Evolutionary conservation across 2,329 filamentous ascomycete genomes (phyloP).

Genomic region (Neopestalotiopsis sp.): DNA sequence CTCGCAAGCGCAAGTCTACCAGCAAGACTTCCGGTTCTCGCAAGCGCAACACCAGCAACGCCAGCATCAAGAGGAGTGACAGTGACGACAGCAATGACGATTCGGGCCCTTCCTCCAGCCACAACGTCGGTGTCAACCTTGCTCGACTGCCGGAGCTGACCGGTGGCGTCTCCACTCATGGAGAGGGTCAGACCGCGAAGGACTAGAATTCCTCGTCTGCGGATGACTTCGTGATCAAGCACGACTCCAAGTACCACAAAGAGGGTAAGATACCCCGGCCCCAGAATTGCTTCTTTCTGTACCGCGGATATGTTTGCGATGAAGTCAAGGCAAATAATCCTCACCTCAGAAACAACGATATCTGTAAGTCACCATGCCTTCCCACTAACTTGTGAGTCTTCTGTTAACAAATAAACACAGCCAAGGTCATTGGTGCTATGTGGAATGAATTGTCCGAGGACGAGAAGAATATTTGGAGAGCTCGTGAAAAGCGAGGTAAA

Average conservation of each 20-base stretch:
- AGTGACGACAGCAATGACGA: neutral
- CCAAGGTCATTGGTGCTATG: constrained; percentile 13
- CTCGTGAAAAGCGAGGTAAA: neutral
- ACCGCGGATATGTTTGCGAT: neutral
- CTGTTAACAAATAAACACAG: neutral
- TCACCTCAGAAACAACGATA: neutral
- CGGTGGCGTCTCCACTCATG: neutral
- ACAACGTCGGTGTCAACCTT: neutral
- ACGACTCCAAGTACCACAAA: constrained; percentile 14
- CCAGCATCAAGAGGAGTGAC: neutral
- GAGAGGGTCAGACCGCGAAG: neutral
- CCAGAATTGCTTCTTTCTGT: constrained; percentile 16
- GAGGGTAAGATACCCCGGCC: constrained; percentile 9
- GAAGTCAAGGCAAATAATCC: neutral
- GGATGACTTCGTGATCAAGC: constrained; percentile 12
- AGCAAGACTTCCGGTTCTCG: neutral
- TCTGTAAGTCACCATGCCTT: constrained; percentile 1
- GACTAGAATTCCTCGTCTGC: constrained; percentile 1
- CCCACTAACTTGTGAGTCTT: no score
- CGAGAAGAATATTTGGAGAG: constrained; percentile 9
- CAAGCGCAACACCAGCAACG: constrained; percentile 6
- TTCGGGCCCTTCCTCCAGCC: neutral
- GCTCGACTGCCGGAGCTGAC: neutral
- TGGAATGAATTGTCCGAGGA: neutral
- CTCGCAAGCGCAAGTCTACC: constrained; percentile 13